These are phyloP conservation scores for Globisporangium carolinianum DNA, from an alignment of 352 stramenopile genomes.

Conservation along the genomic window DNA sequence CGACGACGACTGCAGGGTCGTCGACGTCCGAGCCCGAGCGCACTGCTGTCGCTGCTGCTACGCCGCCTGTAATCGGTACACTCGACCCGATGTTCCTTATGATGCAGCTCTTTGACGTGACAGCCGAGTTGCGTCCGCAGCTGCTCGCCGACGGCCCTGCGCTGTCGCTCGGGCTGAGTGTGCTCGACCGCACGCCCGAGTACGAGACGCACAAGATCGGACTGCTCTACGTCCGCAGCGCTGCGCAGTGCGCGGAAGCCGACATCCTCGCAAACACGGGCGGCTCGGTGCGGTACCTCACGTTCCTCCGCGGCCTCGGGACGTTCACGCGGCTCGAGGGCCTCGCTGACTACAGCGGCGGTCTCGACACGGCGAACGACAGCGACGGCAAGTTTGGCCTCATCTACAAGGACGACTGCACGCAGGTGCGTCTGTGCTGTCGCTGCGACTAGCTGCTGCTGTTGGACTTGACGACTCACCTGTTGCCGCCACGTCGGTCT, in stretches of 20 bases:
- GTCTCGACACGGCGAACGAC: constrained; percentile 60
- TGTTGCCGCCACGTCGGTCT: no score
- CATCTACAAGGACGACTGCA: constrained; percentile 56
- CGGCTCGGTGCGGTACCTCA: constrained; percentile 67
- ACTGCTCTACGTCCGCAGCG: constrained; percentile 58
- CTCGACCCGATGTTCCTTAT: constrained; percentile 72
- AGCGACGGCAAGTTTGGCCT: constrained; percentile 75
- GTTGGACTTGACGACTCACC: no score
- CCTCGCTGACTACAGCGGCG: constrained; percentile 60
- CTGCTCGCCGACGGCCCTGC: constrained; percentile 47
- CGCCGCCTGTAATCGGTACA: not conserved
- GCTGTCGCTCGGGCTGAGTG: constrained; percentile 53
- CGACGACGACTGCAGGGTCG: constrained; percentile 5
- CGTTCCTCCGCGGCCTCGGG: constrained; percentile 65
- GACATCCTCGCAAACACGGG: constrained; percentile 71
- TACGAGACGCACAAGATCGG: constrained; percentile 87
- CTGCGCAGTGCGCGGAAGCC: constrained; percentile 48
- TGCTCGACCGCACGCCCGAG: constrained; percentile 74
- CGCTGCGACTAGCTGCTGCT: no score
- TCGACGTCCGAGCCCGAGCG: constrained; percentile 1
- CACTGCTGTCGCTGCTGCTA: not conserved
- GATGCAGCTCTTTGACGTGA: constrained; percentile 78
- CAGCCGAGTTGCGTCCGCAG: constrained; percentile 42
- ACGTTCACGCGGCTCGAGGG: constrained; percentile 62
- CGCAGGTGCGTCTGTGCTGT: constrained; percentile 34